Base-by-base conservation (phyloP, 2,329 filamentous ascomycete genomes). In the Penicillium sp. region DNA sequence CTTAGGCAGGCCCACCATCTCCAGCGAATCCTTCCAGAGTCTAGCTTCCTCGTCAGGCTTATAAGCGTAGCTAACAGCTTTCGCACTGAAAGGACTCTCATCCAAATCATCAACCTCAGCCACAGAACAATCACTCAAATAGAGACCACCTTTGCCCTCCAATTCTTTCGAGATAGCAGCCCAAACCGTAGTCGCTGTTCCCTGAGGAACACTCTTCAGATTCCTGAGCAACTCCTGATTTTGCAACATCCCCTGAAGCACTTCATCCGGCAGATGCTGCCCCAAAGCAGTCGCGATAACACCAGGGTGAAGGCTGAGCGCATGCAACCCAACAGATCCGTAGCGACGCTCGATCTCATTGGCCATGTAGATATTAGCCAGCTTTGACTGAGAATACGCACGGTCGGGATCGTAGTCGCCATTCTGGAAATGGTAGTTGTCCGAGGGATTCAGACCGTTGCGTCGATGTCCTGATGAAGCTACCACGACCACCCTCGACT, bases 291-390 rank as follows among this genome's bases (percentile, higher is more conserved):
- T 55, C 6, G 14, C 52, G 30, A 60, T 41, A 1, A 41, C 36
- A 8, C 81, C 79, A 0, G 80, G 81, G 48, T 80, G 75, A 5
- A 80, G 48, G 18, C 69, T 70, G 14, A 68, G 62, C 0, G 71
- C 77, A 46, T 79, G 78, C 0, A 83, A 54, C 2, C 76, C 74
- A 3, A 66, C 58, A 0, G 62, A 24, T 2, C 74, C 76, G 55
- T 79, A 82, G 0, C 70, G 71, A 1, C 79, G 71, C 28, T 82
- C 79, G 24, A 82, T 70, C 50, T 80, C 72, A 52, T 77, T 80
- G 3, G 79, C 75, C 46, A 78, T 75, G 55, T 73, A 78, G 16
- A 81, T 71, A 51, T 78, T 79, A 5, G 80, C 79, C 0, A 73
- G 72, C 58, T 83, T 84, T 35, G 70, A 67, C 54, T 80, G 74